Conservation (phyloP, 129 eudicot species). For the Scalesia atractyloides region DNA sequence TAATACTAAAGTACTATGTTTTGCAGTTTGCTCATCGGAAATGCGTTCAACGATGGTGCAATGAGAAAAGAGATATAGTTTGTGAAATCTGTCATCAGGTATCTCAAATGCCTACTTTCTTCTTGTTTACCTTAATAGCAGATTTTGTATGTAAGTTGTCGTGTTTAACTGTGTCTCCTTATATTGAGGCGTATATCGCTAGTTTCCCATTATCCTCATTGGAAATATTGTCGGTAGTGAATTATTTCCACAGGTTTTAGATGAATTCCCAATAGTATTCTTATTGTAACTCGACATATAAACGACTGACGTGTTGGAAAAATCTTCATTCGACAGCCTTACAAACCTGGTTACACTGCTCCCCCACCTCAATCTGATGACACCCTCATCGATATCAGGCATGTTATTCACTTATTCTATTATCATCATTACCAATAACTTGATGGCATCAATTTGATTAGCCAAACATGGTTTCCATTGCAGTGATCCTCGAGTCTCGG, state of each 20-base stretch:
- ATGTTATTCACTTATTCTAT: constrained; percentile 19
- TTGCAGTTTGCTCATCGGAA: constrained; percentile 83
- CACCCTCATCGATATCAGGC: constrained; percentile 70
- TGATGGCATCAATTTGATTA: background rate
- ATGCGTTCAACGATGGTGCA: constrained; percentile 84
- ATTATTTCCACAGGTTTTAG: background rate
- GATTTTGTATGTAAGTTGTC: background rate
- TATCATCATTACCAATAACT: background rate
- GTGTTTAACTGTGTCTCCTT: background rate
- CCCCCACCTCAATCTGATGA: constrained; percentile 56
- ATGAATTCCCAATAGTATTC: background rate
- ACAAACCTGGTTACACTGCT: constrained; percentile 77
- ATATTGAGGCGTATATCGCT: background rate
- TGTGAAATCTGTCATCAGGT: constrained; percentile 93
- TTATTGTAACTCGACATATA: background rate
- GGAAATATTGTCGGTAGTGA: background rate
- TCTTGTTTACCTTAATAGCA: background rate
- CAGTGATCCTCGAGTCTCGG: constrained; percentile 74
- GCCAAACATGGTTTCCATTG: constrained; percentile 15
- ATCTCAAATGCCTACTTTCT: constrained; percentile 17
- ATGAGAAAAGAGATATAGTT: constrained; percentile 72
- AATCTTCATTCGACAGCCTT: constrained; percentile 42
- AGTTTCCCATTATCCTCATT: background rate
- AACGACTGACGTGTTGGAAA: background rate
- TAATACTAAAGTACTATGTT: constrained; percentile 5